These are phyloP conservation scores for Blastobotrys ciferrii DNA, from an alignment of 1,139 yeast genomes.

Conservation along the genomic window DNA sequence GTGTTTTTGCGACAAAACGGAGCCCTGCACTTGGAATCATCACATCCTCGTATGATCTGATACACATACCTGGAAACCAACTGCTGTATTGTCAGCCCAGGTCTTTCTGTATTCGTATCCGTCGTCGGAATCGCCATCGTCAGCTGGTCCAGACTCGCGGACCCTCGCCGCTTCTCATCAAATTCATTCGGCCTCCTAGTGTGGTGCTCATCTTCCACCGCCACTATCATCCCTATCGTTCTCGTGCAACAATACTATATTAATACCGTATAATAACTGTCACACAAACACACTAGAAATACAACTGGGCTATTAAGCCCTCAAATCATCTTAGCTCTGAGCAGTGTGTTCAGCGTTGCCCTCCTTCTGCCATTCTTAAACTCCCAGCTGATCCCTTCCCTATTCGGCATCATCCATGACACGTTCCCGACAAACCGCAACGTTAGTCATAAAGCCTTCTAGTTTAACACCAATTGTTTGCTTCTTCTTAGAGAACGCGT, in stretches of 20 bases:
- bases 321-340: not conserved
- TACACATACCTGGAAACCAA: conserved; percentile 22
- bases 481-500: too few species aligned
- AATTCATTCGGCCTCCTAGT: not conserved
- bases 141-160: not conserved
- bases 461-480: too few species aligned
- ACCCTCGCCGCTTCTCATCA: not conserved
- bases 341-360: not conserved
- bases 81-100: conserved; percentile 4
- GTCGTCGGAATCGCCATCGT: conserved; percentile 3
- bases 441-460: not conserved
- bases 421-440: too few species aligned
- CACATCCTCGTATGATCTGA: conserved; percentile 28
- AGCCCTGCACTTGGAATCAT: conserved; percentile 19
- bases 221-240: not conserved
- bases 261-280: not conserved
- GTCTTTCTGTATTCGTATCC: not conserved
- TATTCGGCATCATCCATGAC: not conserved
- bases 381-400: not conserved
- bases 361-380: not conserved
- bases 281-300: not conserved
- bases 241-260: not conserved
- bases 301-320: not conserved
- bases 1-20: conserved; percentile 24
- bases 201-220: not conserved